A percentile compares a stretch with the other conserved stretches of the same genome.
Conservation (phyloP, 2,329 filamentous ascomycete genomes). For the Talaromyces sp. region DNA sequence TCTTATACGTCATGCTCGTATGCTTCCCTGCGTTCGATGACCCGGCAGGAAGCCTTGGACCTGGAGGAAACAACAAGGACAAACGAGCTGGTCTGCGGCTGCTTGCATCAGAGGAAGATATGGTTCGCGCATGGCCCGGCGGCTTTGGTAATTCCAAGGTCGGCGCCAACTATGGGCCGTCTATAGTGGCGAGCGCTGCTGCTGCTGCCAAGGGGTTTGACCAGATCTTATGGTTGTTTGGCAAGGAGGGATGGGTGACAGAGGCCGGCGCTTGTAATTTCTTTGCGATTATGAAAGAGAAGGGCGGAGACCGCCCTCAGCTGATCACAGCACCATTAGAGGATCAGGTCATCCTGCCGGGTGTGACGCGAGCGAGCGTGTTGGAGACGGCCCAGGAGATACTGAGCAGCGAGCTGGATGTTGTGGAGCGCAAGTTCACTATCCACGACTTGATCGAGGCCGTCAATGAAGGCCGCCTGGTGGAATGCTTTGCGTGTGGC, state of each 20-base stretch:
- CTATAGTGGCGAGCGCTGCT: slow-evolving; percentile 69
- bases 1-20: slow-evolving; percentile 74
- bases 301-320: slow-evolving; percentile 53
- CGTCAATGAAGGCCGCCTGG: slow-evolving; percentile 64
- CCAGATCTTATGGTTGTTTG: slow-evolving; percentile 93
- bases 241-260: slow-evolving; percentile 69
- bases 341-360: slow-evolving; percentile 78
- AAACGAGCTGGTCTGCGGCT: background rate
- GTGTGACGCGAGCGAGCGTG: slow-evolving; percentile 78
- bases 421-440: slow-evolving; percentile 77
- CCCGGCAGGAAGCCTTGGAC: slow-evolving; percentile 51
- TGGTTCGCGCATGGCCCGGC: slow-evolving; percentile 86
- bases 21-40: slow-evolving; percentile 30
- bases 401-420: slow-evolving; percentile 60
- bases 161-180: slow-evolving; percentile 88
- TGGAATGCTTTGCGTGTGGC: slow-evolving; percentile 82
- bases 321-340: slow-evolving; percentile 79
- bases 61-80: background rate
- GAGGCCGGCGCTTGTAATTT: slow-evolving; percentile 92
- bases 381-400: slow-evolving; percentile 58
- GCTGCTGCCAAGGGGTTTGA: slow-evolving; percentile 69
- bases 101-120: slow-evolving; percentile 73
- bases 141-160: slow-evolving; percentile 91
- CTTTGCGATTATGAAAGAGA: slow-evolving; percentile 68
- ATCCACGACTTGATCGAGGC: slow-evolving; percentile 74